These are phyloP conservation scores for Tarenaya hassleriana DNA, from an alignment of 345 rosid species.

Conservation along the genomic window DNA sequence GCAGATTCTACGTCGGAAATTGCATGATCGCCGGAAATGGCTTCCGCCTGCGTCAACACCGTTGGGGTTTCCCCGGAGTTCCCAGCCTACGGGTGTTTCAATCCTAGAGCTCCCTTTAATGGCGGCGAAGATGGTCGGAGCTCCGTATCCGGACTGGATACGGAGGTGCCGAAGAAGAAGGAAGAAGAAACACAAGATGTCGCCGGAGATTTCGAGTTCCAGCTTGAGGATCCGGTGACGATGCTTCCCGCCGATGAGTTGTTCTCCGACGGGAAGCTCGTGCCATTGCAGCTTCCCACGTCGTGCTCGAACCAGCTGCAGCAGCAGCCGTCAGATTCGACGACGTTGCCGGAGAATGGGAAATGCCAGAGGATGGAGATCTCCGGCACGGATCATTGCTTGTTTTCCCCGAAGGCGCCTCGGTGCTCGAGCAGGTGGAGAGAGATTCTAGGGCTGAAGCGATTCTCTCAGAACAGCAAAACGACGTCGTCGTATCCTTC, in stretches of 20 bases:
- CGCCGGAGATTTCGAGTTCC: constrained; percentile 74
- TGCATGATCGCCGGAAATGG: constrained; percentile 33
- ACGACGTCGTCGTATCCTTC: constrained; percentile 16
- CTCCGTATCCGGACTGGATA: constrained; percentile 24
- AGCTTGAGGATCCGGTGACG: constrained; percentile 66
- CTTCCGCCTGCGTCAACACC: constrained; percentile 79
- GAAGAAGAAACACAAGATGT: constrained; percentile 22
- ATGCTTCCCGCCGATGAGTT: constrained; percentile 95
- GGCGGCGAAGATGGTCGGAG: constrained; percentile 33
- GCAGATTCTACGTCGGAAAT: too few species aligned
- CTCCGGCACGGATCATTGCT: constrained; percentile 41
- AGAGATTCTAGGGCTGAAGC: constrained; percentile 77
- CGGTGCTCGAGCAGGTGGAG: constrained; percentile 87
- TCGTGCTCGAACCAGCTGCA: constrained; percentile 4
- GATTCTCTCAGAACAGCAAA: constrained; percentile 33
- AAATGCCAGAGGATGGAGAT: constrained; percentile 28
- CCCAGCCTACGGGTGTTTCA: constrained; percentile 42
- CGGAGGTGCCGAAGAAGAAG: constrained; percentile 25
- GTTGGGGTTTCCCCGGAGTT: constrained; percentile 47
- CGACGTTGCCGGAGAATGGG: constrained; percentile 33
- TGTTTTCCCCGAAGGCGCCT: constrained; percentile 80
- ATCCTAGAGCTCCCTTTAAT: constrained; percentile 44
- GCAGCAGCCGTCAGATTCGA: constrained; percentile 22
- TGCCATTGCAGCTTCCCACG: constrained; percentile 57
- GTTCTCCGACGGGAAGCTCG: constrained; percentile 75